Base-by-base conservation (phyloP, 73 alveolate genomes). In the Paramecium octaurelia region DNA sequence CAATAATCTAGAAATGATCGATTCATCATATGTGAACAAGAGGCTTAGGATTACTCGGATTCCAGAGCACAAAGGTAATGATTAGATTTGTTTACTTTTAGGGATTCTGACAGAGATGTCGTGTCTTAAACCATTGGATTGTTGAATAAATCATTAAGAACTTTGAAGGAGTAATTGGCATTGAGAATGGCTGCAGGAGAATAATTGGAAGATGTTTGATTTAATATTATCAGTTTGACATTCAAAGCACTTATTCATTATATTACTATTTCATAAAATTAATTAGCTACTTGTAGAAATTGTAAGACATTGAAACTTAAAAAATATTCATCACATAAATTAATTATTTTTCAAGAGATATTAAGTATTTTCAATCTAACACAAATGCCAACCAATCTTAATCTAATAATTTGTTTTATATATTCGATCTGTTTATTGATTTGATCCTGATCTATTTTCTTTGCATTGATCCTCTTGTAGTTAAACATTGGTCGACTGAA, bases 351-450 rank as follows among this genome's bases (percentile, higher is more conserved):
- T 3, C 46, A 21, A 24, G 29, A 24, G 20, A 64, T 27, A 16
- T 16, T 16, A 18, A 18, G 35, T 18, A 14, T 54, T 54, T 18
- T 64, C 84, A 64, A 31, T 64, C 84, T 12, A 64, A 34, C 9
- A 64, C 84, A 24, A 64, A 64, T 31, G 84, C 84, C 27, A 64
- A 64, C 84, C 84, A 64, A 64, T 64, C 84, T 16, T 64, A 64
- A 24, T 64, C 84, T 54, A 9, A 54, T 18, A 64, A 42, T 64
- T 64, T 64, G 48, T 64, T 64, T 54, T 54, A 18, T 6, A 54
- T 10, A 24, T 27, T 64, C 12, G 84, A 34, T 64, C 20, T 34
- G 20, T 27, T 27, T 64, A 34, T 64, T 64, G 84, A 27, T 64
- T 64, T 64, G 9, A 64, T 64, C 16, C 84, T 27, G 1, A 64